Evolutionary conservation across 352 stramenopile species (phyloP).

Genomic region (Pythium biforme): DNA sequence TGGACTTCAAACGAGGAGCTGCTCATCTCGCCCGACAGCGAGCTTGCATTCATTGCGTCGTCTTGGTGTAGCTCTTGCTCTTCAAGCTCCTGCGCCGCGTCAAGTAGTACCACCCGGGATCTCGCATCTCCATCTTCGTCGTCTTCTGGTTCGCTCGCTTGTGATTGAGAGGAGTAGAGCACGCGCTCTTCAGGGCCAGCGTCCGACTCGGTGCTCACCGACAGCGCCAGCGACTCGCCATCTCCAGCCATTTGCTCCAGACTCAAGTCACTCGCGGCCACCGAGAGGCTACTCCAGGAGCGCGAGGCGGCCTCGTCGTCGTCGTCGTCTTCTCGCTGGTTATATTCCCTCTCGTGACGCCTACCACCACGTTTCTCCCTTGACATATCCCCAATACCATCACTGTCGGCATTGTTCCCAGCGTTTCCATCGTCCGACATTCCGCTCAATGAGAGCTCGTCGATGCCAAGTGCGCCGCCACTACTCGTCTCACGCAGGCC

Average conservation of each 20-base stretch:
- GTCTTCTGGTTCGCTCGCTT: not conserved
- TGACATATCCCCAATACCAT: not conserved
- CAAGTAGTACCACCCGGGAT: not conserved
- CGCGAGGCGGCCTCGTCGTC: not conserved
- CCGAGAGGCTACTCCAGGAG: constrained; percentile 5
- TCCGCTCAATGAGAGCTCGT: not conserved
- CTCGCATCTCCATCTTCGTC: not conserved
- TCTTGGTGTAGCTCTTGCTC: no score
- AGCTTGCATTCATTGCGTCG: not conserved
- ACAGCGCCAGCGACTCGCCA: constrained; percentile 14
- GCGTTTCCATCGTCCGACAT: not conserved
- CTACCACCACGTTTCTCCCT: not conserved
- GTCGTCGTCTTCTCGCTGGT: constrained; percentile 2
- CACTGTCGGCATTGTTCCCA: not conserved
- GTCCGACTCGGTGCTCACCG: constrained; percentile 6
- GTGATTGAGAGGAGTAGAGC: not conserved
- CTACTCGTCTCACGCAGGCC: not conserved
- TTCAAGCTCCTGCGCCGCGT: not conserved
- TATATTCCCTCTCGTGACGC: not conserved
- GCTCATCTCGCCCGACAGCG: constrained; percentile 6
- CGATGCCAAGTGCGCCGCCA: not conserved
- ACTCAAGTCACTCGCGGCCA: not conserved
- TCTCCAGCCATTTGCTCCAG: not conserved
- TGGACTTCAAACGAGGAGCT: constrained; percentile 5
- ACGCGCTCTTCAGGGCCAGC: not conserved